phyloP scores from a whole-genome alignment of 2,329 filamentous ascomycete genomes.

The Diaporthe batatas region DNA sequence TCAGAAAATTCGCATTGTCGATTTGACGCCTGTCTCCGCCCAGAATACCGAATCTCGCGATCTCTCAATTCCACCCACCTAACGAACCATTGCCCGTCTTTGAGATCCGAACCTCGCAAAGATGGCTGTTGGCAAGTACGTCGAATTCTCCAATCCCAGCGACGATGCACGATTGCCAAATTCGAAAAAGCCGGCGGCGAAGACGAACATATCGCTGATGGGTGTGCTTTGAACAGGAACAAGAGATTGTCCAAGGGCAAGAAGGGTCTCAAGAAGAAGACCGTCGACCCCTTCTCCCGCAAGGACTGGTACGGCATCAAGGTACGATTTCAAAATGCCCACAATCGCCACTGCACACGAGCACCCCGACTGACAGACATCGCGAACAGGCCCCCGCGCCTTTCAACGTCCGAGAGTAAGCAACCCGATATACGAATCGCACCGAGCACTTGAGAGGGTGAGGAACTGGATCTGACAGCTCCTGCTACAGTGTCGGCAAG shows the following conservation, averaged over 20 bases:
- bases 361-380: constrained; percentile 45
- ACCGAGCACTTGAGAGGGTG: constrained; percentile 9
- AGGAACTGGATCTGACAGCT: constrained; percentile 36
- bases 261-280: constrained; percentile 99
- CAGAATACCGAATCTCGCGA: constrained; percentile 46
- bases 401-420: constrained; percentile 97
- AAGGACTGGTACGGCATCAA: constrained; percentile 99
- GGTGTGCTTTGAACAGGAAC: constrained; percentile 74
- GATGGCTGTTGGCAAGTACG: constrained; percentile 74
- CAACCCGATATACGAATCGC: constrained; percentile 45
- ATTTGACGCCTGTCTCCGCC: constrained; percentile 37
- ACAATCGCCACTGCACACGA: background rate
- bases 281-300: constrained; percentile 94
- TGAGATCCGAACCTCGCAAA: constrained; percentile 64
- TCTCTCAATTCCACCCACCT: constrained; percentile 47
- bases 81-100: constrained; percentile 58
- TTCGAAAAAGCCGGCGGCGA: constrained; percentile 16
- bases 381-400: constrained; percentile 84
- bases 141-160: constrained; percentile 42
- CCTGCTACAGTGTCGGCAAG: constrained; percentile 88
- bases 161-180: constrained; percentile 39
- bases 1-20: constrained; percentile 32
- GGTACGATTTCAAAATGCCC: constrained; percentile 62
- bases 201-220: constrained; percentile 43
- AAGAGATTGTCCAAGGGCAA: constrained; percentile 99